phyloP scores from a whole-genome alignment of 2,329 filamentous ascomycete species.

The Microascus cirrosus region DNA sequence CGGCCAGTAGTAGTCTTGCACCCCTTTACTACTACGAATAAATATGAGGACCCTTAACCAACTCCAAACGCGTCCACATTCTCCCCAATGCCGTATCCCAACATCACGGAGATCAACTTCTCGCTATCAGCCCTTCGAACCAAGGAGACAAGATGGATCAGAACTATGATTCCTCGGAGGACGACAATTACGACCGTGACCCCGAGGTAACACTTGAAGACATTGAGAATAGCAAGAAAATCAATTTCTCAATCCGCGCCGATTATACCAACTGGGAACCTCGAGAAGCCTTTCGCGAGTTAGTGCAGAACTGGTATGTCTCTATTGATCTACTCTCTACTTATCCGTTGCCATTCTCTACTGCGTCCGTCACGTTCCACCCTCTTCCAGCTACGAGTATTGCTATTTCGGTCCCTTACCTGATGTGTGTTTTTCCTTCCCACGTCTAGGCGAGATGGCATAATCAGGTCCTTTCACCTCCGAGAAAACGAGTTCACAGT shows the following conservation, averaged over 20 bases:
- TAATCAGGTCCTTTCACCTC: slow-evolving; percentile 13
- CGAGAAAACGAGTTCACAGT: slow-evolving; percentile 12
- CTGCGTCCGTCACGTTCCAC: too few species aligned
- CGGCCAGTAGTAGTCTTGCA: too few species aligned
- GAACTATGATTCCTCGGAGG: not conserved
- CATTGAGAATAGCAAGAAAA: not conserved
- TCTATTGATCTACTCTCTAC: not conserved
- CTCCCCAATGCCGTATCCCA: too few species aligned
- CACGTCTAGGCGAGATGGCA: slow-evolving; percentile 15
- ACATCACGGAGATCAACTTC: too few species aligned
- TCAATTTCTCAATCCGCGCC: slow-evolving; percentile 4
- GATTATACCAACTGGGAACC: slow-evolving; percentile 8
- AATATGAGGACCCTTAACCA: too few species aligned
- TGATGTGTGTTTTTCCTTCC: not conserved
- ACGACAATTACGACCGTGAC: not conserved
- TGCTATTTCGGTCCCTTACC: too few species aligned
- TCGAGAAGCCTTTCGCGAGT: slow-evolving; percentile 18
- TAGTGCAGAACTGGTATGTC: slow-evolving; percentile 20
- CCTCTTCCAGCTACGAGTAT: too few species aligned
- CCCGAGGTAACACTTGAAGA: not conserved
- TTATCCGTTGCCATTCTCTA: too few species aligned
- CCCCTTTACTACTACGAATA: too few species aligned
- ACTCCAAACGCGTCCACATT: too few species aligned
- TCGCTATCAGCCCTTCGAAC: too few species aligned
- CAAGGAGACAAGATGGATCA: not conserved